phyloP scores from a whole-genome alignment of 805 yeast species.

The Candida adriatica region DNA sequence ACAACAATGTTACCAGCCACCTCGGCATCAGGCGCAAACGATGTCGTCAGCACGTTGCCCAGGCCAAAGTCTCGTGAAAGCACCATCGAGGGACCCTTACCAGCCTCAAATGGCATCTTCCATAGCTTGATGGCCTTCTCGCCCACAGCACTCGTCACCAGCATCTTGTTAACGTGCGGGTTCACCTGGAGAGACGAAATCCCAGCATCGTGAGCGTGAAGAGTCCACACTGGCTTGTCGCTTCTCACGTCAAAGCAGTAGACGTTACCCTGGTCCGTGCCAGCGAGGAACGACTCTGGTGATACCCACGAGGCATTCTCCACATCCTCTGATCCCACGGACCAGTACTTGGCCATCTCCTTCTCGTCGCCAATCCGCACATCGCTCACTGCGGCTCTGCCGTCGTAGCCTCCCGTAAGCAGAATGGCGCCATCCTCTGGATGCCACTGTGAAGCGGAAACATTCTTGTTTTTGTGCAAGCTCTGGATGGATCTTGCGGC shows the following conservation, averaged over 20 bases:
- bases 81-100: conserved; percentile 71
- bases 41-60: conserved; percentile 79
- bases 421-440: conserved; percentile 57
- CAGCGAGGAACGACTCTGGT: conserved; percentile 61
- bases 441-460: conserved; percentile 87
- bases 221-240: conserved; percentile 77
- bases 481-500: conserved; percentile 72
- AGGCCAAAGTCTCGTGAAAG: conserved; percentile 88
- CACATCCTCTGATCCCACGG: conserved; percentile 71
- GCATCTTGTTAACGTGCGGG: conserved; percentile 56
- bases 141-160: conserved; percentile 86
- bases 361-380: conserved; percentile 64
- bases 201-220: conserved; percentile 96
- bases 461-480: conserved; percentile 73
- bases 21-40: conserved; percentile 84
- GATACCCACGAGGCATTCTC: conserved; percentile 74
- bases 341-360: conserved; percentile 57
- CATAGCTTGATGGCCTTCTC: conserved; percentile 84
- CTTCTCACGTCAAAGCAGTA: conserved; percentile 83
- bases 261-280: conserved; percentile 87
- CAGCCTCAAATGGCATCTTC: conserved; percentile 48
- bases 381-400: conserved; percentile 75
- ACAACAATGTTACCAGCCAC: conserved; percentile 76
- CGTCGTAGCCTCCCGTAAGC: conserved; percentile 90
- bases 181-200: conserved; percentile 76